These are phyloP conservation scores for Penicillium fuscoglaucum DNA, from an alignment of 2,329 filamentous ascomycete species.

Conservation along the genomic window DNA sequence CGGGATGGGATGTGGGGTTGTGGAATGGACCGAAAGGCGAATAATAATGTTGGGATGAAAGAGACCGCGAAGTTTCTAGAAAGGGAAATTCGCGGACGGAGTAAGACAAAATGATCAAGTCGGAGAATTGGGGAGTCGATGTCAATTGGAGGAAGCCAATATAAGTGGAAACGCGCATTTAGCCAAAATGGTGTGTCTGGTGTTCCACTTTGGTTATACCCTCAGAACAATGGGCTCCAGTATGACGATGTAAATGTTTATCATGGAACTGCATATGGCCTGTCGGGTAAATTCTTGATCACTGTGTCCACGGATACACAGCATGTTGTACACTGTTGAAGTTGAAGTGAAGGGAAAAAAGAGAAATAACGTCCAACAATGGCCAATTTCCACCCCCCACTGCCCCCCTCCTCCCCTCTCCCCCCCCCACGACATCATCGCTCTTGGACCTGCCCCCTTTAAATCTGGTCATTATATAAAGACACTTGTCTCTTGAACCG, in stretches of 20 bases:
- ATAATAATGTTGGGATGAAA: neutral
- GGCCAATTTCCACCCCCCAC: neutral
- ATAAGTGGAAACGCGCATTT: neutral
- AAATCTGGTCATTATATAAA: conserved; percentile 13
- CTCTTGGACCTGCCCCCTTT: conserved; percentile 29
- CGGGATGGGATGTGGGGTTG: conserved; percentile 3
- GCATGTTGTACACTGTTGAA: too few relatives aligned
- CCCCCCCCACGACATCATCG: conserved; percentile 20
- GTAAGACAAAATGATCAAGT: neutral
- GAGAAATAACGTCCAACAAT: neutral
- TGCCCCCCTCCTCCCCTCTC: neutral
- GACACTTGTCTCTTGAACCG: neutral
- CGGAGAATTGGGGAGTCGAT: neutral
- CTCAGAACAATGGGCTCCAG: neutral
- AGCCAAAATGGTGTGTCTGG: neutral
- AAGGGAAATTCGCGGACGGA: neutral
- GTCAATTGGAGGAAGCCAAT: neutral
- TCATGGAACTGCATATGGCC: neutral
- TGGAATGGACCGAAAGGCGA: conserved; percentile 6
- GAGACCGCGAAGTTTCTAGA: neutral
- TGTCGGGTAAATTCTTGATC: conserved; percentile 8
- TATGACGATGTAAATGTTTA: neutral
- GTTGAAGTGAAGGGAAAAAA: neutral
- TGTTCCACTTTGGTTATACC: neutral
- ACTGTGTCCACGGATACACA: neutral